Evolutionary conservation across 2,329 filamentous ascomycete species (phyloP).

Genomic region (Beauveria rudraprayagi): DNA sequence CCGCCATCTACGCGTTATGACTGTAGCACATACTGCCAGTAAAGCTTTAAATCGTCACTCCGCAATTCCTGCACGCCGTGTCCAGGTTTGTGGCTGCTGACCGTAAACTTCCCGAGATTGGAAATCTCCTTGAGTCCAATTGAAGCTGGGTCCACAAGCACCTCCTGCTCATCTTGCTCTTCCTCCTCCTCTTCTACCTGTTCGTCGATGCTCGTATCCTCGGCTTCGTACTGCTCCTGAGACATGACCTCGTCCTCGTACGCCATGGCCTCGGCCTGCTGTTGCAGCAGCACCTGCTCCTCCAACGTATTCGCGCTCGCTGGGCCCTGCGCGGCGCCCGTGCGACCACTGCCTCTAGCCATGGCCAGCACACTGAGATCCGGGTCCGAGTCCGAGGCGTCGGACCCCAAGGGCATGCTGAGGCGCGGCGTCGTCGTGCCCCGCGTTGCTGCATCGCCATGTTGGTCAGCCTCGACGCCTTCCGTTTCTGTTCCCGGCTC

Average conservation of each 20-base stretch:
- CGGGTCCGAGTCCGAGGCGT: constrained; percentile 28
- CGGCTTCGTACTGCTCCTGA: constrained; percentile 16
- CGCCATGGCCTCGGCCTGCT: constrained; percentile 19
- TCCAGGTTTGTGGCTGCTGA: constrained; percentile 73
- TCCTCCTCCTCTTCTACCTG: constrained; percentile 25
- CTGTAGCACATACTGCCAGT: constrained; percentile 60
- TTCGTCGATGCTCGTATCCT: constrained; percentile 20
- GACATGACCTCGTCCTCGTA: constrained; percentile 19
- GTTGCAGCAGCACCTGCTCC: constrained; percentile 9
- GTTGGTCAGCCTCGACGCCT: neutral
- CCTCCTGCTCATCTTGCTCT: constrained; percentile 27
- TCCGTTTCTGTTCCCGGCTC: neutral
- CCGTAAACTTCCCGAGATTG: constrained; percentile 74
- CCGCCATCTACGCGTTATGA: neutral
- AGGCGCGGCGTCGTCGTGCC: constrained; percentile 23
- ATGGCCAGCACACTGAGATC: constrained; percentile 30
- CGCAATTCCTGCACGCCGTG: constrained; percentile 71
- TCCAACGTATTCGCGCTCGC: constrained; percentile 7
- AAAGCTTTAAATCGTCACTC: constrained; percentile 62
- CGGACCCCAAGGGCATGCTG: constrained; percentile 29
- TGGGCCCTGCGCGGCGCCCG: neutral
- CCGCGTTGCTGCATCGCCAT: constrained; percentile 20
- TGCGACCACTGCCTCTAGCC: constrained; percentile 19
- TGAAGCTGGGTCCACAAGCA: constrained; percentile 45
- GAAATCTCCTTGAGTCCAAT: constrained; percentile 71